These are phyloP conservation scores for Linnemannia exigua DNA, from an alignment of 192 early-diverging fungal species.

Conservation along the genomic window DNA sequence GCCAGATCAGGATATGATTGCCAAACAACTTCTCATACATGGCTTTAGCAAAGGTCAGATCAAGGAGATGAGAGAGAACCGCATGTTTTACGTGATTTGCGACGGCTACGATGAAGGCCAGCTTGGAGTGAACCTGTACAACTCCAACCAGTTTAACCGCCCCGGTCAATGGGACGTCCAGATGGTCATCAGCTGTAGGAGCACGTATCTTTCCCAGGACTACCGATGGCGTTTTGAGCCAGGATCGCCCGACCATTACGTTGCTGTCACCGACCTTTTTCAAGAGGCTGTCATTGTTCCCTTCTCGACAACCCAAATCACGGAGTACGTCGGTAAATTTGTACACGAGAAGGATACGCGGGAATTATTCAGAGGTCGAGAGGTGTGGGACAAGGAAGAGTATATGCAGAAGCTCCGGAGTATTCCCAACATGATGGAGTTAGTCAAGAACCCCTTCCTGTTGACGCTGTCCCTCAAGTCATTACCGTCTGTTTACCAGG, in stretches of 20 bases:
- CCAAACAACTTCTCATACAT: background rate
- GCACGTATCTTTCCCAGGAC: background rate
- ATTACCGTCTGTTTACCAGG: background rate
- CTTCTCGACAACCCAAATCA: background rate
- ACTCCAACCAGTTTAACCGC: background rate
- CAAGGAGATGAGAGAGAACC: background rate
- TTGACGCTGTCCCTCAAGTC: background rate
- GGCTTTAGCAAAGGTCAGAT: background rate
- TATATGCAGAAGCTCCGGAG: background rate
- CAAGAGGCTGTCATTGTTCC: background rate
- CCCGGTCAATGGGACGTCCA: background rate
- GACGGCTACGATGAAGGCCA: background rate
- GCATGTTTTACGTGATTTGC: background rate
- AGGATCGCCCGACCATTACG: background rate
- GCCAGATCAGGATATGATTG: background rate
- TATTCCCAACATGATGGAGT: constrained; percentile 1
- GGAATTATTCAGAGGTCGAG: background rate
- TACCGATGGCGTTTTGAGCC: background rate
- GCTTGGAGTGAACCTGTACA: background rate
- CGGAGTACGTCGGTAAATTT: background rate
- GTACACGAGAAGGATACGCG: background rate
- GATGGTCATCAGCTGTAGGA: constrained; percentile 1
- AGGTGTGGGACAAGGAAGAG: background rate
- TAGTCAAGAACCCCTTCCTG: constrained; percentile 4
- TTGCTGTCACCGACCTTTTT: background rate